Evolutionary conservation across 2,329 filamentous ascomycete genomes (phyloP).

Genomic region (Harringtonia aguacate): DNA sequence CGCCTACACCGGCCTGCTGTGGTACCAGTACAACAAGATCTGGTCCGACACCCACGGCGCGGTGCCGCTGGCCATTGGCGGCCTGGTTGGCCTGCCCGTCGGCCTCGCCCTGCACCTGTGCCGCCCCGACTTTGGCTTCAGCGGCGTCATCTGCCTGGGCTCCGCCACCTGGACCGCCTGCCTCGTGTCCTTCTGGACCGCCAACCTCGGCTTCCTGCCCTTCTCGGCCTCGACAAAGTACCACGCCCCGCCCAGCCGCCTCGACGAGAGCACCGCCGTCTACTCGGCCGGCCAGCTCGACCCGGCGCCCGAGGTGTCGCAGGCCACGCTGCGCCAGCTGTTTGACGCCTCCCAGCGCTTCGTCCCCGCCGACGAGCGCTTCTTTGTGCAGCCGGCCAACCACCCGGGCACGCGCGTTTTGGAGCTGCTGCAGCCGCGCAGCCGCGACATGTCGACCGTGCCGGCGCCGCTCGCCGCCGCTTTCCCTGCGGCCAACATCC

Average conservation of each 20-base stretch:
- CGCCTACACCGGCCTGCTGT: slow-evolving; percentile 33
- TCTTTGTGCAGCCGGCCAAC: slow-evolving; percentile 5
- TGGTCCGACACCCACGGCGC: slow-evolving; percentile 37
- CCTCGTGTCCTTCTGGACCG: slow-evolving; percentile 29
- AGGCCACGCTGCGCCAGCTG: slow-evolving; percentile 17
- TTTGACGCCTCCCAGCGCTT: too few species aligned
- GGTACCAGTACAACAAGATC: slow-evolving; percentile 42
- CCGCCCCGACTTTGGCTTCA: slow-evolving; percentile 29
- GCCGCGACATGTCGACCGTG: too few species aligned
- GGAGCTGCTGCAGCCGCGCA: background rate
- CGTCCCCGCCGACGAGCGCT: slow-evolving; percentile 6
- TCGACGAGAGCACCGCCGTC: background rate
- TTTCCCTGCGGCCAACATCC: slow-evolving; percentile 2
- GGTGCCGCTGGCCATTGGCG: slow-evolving; percentile 33
- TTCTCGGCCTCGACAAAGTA: background rate
- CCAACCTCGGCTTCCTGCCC: slow-evolving; percentile 33
- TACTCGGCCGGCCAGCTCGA: slow-evolving; percentile 10
- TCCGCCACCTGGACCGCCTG: slow-evolving; percentile 40
- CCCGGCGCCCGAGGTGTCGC: slow-evolving; percentile 9
- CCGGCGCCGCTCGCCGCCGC: background rate
- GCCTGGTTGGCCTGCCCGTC: slow-evolving; percentile 31
- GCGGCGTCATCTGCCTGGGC: slow-evolving; percentile 35
- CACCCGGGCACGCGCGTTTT: slow-evolving; percentile 8
- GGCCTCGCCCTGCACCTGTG: slow-evolving; percentile 31
- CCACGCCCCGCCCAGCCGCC: too few species aligned